phyloP scores from a whole-genome alignment of 768 basidiomycete species.

The Mycena pura region DNA sequence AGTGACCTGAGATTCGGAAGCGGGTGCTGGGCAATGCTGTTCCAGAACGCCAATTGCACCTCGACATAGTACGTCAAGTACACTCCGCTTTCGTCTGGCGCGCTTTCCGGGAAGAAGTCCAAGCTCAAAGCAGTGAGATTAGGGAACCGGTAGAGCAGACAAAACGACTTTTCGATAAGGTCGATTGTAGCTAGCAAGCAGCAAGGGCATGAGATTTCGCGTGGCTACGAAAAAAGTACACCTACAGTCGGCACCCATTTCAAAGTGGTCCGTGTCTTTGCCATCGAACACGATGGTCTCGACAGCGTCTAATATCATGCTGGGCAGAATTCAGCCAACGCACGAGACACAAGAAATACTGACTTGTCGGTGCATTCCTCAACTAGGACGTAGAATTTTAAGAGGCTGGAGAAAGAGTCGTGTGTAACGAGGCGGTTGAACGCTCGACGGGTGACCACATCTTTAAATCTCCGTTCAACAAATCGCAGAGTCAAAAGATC shows the following conservation, averaged over 20 bases:
- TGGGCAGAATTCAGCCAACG: not conserved
- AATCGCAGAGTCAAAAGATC: constrained; percentile 10
- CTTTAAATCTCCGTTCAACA: not conserved
- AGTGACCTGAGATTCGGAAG: constrained; percentile 2
- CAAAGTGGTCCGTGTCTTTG: constrained; percentile 8
- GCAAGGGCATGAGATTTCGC: not conserved
- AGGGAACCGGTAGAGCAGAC: constrained; percentile 3
- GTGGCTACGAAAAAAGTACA: not conserved
- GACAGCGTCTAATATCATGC: constrained; percentile 10
- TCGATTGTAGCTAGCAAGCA: not conserved
- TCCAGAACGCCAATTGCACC: constrained; percentile 2
- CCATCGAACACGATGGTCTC: constrained; percentile 10
- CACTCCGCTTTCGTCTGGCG: not conserved
- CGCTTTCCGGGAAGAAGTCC: constrained; percentile 6
- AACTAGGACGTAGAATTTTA: not conserved
- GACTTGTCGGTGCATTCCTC: constrained; percentile 12
- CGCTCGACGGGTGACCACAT: constrained; percentile 4
- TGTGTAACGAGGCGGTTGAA: not conserved
- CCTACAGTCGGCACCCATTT: constrained; percentile 11
- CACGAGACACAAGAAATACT: not conserved
- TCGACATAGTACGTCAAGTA: constrained; percentile 11
- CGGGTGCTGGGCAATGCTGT: not conserved
- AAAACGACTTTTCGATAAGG: constrained; percentile 3
- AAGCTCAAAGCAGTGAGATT: not conserved
- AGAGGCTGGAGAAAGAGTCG: constrained; percentile 7